Evolutionary conservation across 129 eudicot genomes (phyloP).

Genomic region (Flaveria robusta): DNA sequence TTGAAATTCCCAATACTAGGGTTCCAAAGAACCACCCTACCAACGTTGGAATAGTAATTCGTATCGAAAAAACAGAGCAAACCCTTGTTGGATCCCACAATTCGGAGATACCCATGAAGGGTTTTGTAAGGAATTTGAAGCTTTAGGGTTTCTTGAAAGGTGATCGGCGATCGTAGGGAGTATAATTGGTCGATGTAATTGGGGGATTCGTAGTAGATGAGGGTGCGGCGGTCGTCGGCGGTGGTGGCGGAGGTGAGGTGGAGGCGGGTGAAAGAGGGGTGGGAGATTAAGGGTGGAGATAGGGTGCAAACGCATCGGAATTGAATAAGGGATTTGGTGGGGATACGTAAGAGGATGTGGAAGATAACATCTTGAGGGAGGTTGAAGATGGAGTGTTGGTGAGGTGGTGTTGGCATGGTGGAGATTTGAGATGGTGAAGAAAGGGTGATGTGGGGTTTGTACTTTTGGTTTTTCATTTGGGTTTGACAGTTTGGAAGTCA

Average conservation of each 20-base stretch:
- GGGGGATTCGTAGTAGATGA: conserved; percentile 43
- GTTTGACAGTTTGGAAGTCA: no score
- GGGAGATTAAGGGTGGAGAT: conserved; percentile 36
- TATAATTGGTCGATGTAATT: conserved; percentile 35
- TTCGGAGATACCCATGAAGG: conserved; percentile 43
- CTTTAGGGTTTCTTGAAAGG: conserved; percentile 22
- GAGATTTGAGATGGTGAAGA: no score
- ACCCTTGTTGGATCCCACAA: conserved; percentile 47
- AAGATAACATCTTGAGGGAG: conserved; percentile 48
- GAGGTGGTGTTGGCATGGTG: neutral
- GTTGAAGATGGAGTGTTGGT: conserved; percentile 23
- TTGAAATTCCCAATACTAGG: conserved; percentile 39
- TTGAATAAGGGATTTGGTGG: conserved; percentile 37
- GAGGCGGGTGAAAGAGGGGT: conserved; percentile 46
- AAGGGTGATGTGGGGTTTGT: no score
- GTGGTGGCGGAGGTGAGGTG: conserved; percentile 37
- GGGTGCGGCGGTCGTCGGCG: conserved; percentile 27
- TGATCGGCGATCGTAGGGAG: conserved; percentile 36
- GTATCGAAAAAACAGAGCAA: conserved; percentile 51
- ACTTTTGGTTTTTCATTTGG: no score
- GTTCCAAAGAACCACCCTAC: conserved; percentile 43
- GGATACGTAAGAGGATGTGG: conserved; percentile 41
- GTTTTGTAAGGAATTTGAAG: conserved; percentile 31
- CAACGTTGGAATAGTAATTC: conserved; percentile 26
- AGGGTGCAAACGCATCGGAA: conserved; percentile 34